Evolutionary conservation across 805 yeast species (phyloP), one percentile per base, ranked within the genome.

Genomic region (Ogataea philodendri): DNA sequence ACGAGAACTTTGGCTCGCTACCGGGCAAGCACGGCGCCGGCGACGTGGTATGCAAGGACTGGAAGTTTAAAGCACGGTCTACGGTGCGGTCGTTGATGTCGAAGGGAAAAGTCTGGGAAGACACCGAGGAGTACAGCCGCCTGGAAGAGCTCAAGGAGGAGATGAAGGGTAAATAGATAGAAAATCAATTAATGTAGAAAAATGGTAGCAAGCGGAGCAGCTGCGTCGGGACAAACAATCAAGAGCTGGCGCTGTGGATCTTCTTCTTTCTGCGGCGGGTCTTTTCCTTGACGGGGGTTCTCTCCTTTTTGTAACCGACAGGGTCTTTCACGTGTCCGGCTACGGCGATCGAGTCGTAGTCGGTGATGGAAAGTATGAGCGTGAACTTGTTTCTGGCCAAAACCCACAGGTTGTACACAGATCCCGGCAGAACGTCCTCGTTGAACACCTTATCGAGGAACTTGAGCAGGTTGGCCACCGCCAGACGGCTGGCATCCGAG

Each of bases 21-120:
- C 83, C 84, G 8, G 94, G 94, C 6, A 81, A 76, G 50, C 73
- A 80, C 52, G 83, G 82, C 15, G 88, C 86, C 2, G 94, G 81
- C 14, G 86, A 84, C 55, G 47, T 81, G n/a, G 94, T 89, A 7
- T 88, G 96, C 58, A 78, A 81, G 53, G 95, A 88, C 55, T 89
- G 97, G 97, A 83, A 77, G 54, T 84, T 81, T 62, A 87, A 87
- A 57, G 80, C 95, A 2, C 72, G 80, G 44, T 71, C 84, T 10
- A 67, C 84, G 1, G 71, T 88, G 14, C 72, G 94, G 52, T 73
- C 85, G 1, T 65, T 88, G 46, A 71, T 84, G 75, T 78, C 90
- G 11, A 83, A 80, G 54, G 96, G 96, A 7, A 81, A 75, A 50
- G 65, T 68, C 15, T 88, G 96, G 96, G 89, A 84, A 48, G 87